Evolutionary conservation across 225 moss, liverwort and hornwort species (phyloP).

Genomic region (Ulota crispa): DNA sequence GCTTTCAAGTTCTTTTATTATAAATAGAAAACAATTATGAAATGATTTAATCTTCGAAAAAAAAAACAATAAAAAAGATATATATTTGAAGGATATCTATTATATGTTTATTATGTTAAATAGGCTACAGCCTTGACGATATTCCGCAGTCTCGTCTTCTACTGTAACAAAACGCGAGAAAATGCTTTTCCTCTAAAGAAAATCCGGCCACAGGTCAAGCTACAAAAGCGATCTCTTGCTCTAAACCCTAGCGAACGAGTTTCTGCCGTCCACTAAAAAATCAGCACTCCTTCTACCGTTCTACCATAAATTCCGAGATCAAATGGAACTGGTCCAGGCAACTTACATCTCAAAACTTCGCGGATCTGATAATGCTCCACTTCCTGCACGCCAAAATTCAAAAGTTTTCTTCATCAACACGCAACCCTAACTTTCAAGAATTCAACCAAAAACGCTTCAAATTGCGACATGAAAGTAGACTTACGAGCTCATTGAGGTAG

Average conservation of each 20-base stretch:
- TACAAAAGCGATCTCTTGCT: not conserved
- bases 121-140: not conserved
- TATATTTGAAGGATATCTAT: no score
- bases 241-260: conserved; percentile 8
- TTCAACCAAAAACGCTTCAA: not conserved
- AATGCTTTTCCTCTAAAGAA: not conserved
- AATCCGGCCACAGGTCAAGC: not conserved
- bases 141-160: not conserved
- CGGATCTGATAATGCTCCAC: conserved; percentile 83
- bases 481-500: conserved; percentile 70
- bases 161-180: not conserved
- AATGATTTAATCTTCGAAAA: no score
- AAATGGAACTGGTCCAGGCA: not conserved
- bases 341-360: conserved; percentile 69
- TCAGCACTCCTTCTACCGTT: not conserved
- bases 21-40: no score
- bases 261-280: not conserved
- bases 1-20: no score
- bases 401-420: not conserved
- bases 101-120: no score
- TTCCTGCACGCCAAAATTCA: conserved; percentile 40
- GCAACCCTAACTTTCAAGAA: not conserved
- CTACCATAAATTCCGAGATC: not conserved
- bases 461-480: not conserved
- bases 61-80: no score